Evolutionary conservation across 1,284 basidiomycete genomes (phyloP).

Genomic region (Cryptococcus maquisensis): DNA sequence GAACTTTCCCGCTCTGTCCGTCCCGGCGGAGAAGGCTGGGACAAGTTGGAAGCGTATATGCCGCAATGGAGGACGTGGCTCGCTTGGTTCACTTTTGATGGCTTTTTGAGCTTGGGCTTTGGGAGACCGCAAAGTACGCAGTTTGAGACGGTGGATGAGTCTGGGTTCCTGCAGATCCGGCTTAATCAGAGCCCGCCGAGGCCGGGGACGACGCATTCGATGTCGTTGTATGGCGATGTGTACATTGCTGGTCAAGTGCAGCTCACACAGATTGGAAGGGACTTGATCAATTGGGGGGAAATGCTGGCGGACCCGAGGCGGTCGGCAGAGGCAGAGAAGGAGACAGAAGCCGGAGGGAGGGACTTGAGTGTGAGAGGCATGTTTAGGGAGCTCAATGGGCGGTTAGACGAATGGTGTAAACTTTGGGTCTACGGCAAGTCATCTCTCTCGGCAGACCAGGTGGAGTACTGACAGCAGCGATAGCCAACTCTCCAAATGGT

Average conservation of each 20-base stretch:
- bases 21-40: constrained; percentile 21
- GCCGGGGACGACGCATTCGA: constrained; percentile 20
- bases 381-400: constrained; percentile 29
- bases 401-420: constrained; percentile 33
- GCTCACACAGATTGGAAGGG: constrained; percentile 34
- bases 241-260: constrained; percentile 34
- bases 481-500: constrained; percentile 15
- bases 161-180: constrained; percentile 23
- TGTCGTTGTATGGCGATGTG: constrained; percentile 31
- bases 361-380: constrained; percentile 22
- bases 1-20: constrained; percentile 17
- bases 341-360: constrained; percentile 15
- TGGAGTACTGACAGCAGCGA: not conserved
- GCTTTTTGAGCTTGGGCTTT: constrained; percentile 32
- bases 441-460: not conserved
- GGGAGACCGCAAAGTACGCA: constrained; percentile 31
- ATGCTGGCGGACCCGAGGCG: constrained; percentile 22
- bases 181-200: constrained; percentile 18
- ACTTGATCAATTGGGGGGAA: constrained; percentile 30
- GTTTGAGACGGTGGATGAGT: constrained; percentile 28
- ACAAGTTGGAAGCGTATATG: constrained; percentile 25
- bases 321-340: constrained; percentile 17
- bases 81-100: constrained; percentile 32
- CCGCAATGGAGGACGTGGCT: constrained; percentile 37
- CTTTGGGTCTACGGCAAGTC: constrained; percentile 35